These are phyloP conservation scores for Trypanosoma platydactyli DNA, from an alignment of 208 protist species.

Conservation along the genomic window DNA sequence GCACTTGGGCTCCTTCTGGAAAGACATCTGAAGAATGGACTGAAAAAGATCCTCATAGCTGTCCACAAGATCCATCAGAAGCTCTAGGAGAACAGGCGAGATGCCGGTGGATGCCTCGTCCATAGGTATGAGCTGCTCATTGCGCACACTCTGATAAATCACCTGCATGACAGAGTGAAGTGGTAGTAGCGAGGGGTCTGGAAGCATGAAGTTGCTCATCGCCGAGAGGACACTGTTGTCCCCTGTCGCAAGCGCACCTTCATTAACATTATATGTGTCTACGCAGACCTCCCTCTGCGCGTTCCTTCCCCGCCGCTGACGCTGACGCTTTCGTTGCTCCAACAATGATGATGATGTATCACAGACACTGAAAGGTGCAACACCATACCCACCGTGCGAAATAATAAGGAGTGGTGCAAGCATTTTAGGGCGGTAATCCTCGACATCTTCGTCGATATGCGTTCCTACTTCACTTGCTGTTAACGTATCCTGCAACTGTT, in stretches of 20 bases:
- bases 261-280: neutral
- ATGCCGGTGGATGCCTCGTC: constrained; percentile 24
- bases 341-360: neutral
- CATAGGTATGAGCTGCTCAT: constrained; percentile 27
- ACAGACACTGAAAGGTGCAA: constrained; percentile 39
- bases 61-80: constrained; percentile 44
- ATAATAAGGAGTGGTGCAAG: constrained; percentile 37
- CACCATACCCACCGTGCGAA: constrained; percentile 47
- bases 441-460: neutral
- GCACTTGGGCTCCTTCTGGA: neutral
- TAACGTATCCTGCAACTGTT: neutral
- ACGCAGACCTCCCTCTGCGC: no score
- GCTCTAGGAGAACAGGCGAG: constrained; percentile 31
- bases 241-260: neutral
- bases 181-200: constrained; percentile 38
- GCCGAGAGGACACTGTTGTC: constrained; percentile 8
- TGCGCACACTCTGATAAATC: constrained; percentile 27
- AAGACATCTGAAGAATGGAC: constrained; percentile 24
- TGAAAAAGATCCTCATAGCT: constrained; percentile 37
- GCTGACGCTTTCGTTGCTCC: neutral
- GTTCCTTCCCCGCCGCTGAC: neutral
- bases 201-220: constrained; percentile 32
- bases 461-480: neutral
- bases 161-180: constrained; percentile 38
- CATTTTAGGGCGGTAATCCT: constrained; percentile 25